Conservation (phyloP, 176 grass and related monocot genomes). For the Musa troglodytarum region DNA sequence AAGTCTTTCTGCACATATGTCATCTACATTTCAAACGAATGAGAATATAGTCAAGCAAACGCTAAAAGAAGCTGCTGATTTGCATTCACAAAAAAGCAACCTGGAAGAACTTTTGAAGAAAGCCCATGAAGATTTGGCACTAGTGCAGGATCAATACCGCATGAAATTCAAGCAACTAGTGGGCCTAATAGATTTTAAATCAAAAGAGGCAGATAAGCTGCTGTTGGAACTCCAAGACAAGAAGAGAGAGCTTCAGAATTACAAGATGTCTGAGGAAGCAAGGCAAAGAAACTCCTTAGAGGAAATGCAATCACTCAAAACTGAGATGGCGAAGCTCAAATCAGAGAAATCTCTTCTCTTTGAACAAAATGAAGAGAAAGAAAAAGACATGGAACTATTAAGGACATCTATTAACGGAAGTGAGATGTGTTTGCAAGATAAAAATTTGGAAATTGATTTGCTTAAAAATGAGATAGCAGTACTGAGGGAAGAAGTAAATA, state of each 20-base stretch:
- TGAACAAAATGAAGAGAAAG: conserved; percentile 41
- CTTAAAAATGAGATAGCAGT: conserved; percentile 40
- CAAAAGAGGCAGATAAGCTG: conserved; percentile 62
- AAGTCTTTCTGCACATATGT: conserved; percentile 61
- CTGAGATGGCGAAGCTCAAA: conserved; percentile 41
- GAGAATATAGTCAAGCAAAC: conserved; percentile 59
- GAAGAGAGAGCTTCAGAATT: conserved; percentile 45
- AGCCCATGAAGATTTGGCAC: conserved; percentile 45
- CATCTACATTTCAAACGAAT: conserved; percentile 66
- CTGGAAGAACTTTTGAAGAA: conserved; percentile 62
- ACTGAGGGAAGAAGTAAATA: conserved; percentile 41
- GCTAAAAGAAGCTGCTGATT: conserved; percentile 64
- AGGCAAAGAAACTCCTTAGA: conserved; percentile 43
- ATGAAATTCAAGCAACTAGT: conserved; percentile 68
- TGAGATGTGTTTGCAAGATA: conserved; percentile 42
- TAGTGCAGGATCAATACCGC: conserved; percentile 42
- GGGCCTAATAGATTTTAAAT: conserved; percentile 79
- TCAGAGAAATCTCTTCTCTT: conserved; percentile 44
- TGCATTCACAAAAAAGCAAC: conserved; percentile 55
- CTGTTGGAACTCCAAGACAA: conserved; percentile 52
- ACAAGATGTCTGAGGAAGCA: conserved; percentile 51
- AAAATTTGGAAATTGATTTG: conserved; percentile 44
- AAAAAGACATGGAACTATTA: conserved; percentile 21
- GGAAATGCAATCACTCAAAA: conserved; percentile 49
- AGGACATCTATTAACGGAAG: conserved; percentile 30